These are phyloP conservation scores for Saccharomycopsis oosterbeekiorum DNA, from an alignment of 805 yeast species.

Conservation along the genomic window DNA sequence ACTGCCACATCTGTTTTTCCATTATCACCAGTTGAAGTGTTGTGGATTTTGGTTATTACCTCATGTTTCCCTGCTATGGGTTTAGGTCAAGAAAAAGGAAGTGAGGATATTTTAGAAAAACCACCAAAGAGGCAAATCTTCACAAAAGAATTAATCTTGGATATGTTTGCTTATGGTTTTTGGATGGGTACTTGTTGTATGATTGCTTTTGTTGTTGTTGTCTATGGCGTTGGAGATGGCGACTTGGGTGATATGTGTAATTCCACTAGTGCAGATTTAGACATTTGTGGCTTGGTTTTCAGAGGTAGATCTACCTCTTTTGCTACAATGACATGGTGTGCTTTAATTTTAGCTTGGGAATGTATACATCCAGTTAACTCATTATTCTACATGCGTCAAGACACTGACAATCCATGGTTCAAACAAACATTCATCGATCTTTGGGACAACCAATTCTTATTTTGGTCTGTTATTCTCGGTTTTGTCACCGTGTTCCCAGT, in stretches of 20 bases:
- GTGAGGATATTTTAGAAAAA: constrained; percentile 50
- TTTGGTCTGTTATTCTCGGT: constrained; percentile 73
- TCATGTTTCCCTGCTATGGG: constrained; percentile 84
- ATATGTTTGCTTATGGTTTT: constrained; percentile 65
- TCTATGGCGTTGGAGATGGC: constrained; percentile 61
- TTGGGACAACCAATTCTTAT: constrained; percentile 66
- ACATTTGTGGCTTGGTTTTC: constrained; percentile 52
- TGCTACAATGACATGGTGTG: constrained; percentile 81
- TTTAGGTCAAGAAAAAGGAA: constrained; percentile 57
- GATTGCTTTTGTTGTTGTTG: constrained; percentile 50
- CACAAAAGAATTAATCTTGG: constrained; percentile 56
- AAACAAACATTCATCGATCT: constrained; percentile 54
- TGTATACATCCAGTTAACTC: constrained; percentile 65
- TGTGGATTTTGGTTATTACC: constrained; percentile 72
- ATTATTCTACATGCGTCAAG: constrained; percentile 61
- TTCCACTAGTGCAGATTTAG: constrained; percentile 28
- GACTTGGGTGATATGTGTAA: constrained; percentile 60
- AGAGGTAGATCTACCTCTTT: constrained; percentile 70
- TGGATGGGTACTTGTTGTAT: constrained; percentile 66
- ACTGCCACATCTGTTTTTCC: constrained; percentile 70
- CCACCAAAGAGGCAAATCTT: constrained; percentile 59
- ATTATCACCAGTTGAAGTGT: constrained; percentile 66
- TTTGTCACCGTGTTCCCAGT: constrained; percentile 68
- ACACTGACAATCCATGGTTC: constrained; percentile 42
- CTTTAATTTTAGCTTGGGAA: constrained; percentile 76